phyloP scores from a whole-genome alignment of 1,284 basidiomycete genomes.

The Veloporphyrellus conicus region DNA sequence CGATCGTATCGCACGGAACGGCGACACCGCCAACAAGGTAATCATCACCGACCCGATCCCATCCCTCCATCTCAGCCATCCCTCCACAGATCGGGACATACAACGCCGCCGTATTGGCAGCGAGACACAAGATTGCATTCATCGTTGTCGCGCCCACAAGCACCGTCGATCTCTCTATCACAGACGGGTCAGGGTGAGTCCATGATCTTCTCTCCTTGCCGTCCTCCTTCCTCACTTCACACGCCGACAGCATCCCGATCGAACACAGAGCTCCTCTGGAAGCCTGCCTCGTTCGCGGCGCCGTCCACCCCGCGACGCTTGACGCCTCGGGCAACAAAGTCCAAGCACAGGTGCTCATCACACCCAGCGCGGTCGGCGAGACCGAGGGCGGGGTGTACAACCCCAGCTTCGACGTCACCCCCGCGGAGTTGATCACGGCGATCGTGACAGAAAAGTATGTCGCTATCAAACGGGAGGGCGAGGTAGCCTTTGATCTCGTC shows the following conservation, averaged over 20 bases:
- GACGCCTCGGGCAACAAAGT: conserved; percentile 43
- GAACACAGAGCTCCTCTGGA: conserved; percentile 84
- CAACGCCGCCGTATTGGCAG: conserved; percentile 84
- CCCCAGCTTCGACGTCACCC: conserved; percentile 91
- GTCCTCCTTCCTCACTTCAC: background rate
- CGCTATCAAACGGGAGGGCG: conserved; percentile 56
- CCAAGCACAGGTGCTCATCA: conserved; percentile 71
- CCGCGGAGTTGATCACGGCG: conserved; percentile 76
- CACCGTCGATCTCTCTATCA: conserved; percentile 79
- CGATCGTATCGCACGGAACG: conserved; percentile 82
- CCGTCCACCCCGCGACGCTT: conserved; percentile 50
- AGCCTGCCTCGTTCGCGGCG: conserved; percentile 81
- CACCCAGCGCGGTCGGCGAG: conserved; percentile 55
- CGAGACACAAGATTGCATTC: conserved; percentile 81
- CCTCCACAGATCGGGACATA: conserved; percentile 74
- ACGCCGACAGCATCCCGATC: conserved; percentile 75
- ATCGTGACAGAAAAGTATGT: conserved; percentile 90
- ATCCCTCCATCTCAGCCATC: background rate
- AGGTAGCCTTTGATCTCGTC: conserved; percentile 49
- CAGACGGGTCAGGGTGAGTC: conserved; percentile 62
- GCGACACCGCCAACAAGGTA: conserved; percentile 92
- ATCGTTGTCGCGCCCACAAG: conserved; percentile 87
- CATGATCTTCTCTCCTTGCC: background rate
- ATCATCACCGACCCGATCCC: conserved; percentile 7
- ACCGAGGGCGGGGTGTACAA: conserved; percentile 63